These are phyloP conservation scores for Talaromyces pinophilus DNA, from an alignment of 2,329 filamentous ascomycete genomes.

Conservation along the genomic window DNA sequence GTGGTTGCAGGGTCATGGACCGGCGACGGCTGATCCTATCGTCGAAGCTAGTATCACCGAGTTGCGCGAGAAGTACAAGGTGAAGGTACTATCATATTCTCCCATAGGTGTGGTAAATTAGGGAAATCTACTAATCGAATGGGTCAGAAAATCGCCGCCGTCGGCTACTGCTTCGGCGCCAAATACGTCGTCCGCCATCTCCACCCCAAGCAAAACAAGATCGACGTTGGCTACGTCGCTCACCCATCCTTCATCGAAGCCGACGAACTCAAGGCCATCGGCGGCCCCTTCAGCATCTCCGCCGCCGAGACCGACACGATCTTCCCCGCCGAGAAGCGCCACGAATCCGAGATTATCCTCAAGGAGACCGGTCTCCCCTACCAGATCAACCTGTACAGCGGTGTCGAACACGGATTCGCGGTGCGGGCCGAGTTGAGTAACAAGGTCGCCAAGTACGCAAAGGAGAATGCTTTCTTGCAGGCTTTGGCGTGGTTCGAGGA, in stretches of 20 bases:
- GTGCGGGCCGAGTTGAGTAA: constrained; percentile 63
- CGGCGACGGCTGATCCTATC: constrained; percentile 50
- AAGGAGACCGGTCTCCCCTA: constrained; percentile 58
- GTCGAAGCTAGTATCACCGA: constrained; percentile 45
- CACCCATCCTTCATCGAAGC: constrained; percentile 72
- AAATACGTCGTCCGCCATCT: constrained; percentile 70
- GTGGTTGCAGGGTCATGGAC: constrained; percentile 45
- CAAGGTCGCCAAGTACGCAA: constrained; percentile 62
- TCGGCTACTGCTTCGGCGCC: constrained; percentile 34
- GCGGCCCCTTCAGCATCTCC: constrained; percentile 65
- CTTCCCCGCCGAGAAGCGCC: constrained; percentile 58
- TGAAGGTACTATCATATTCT: constrained; percentile 26
- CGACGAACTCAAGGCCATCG: constrained; percentile 63
- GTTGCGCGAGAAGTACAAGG: constrained; percentile 29
- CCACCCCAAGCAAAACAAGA: constrained; percentile 53
- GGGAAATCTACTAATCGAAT: neutral
- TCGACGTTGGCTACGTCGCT: constrained; percentile 68
- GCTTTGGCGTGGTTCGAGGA: constrained; percentile 65
- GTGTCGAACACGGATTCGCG: constrained; percentile 70
- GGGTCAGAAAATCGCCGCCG: constrained; percentile 30
- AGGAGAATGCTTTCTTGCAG: constrained; percentile 75
- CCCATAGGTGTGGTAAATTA: too few species aligned
- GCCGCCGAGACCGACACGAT: constrained; percentile 60
- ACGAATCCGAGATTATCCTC: constrained; percentile 61
- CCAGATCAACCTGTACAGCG: constrained; percentile 71